phyloP scores from a whole-genome alignment of 345 rosid species.

The Aethionema arabicum region DNA sequence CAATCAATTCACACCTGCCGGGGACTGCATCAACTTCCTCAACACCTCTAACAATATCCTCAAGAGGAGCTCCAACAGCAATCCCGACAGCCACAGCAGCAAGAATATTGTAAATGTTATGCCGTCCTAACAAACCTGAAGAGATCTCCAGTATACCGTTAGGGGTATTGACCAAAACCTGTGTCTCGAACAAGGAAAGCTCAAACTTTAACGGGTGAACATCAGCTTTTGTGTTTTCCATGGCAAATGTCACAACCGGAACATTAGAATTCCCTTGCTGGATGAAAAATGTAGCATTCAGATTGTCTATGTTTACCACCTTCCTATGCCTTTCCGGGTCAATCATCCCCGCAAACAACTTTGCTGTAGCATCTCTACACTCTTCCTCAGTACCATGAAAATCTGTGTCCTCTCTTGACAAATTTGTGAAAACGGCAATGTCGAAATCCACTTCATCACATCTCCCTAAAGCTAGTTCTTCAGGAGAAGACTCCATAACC shows the following conservation, averaged over 20 bases:
- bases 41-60: slow-evolving; percentile 89
- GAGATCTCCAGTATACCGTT: slow-evolving; percentile 87
- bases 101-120: slow-evolving; percentile 86
- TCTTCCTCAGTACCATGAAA: slow-evolving; percentile 76
- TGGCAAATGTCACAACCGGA: slow-evolving; percentile 84
- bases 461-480: slow-evolving; percentile 65
- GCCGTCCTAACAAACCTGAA: slow-evolving; percentile 83
- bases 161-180: slow-evolving; percentile 85
- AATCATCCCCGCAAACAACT: slow-evolving; percentile 82
- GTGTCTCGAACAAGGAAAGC: slow-evolving; percentile 89
- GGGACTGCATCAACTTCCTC: slow-evolving; percentile 96
- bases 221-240: slow-evolving; percentile 86
- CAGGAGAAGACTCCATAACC: slow-evolving; percentile 85
- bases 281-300: slow-evolving; percentile 66
- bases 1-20: slow-evolving; percentile 92
- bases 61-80: slow-evolving; percentile 92
- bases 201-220: slow-evolving; percentile 84
- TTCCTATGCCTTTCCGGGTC: slow-evolving; percentile 92
- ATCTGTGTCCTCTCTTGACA: slow-evolving; percentile 54
- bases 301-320: slow-evolving; percentile 86
- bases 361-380: slow-evolving; percentile 74
- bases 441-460: slow-evolving; percentile 84
- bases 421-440: slow-evolving; percentile 80
- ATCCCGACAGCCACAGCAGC: slow-evolving; percentile 93
- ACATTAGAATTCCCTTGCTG: slow-evolving; percentile 71